Base-by-base conservation (phyloP, 495 filamentous ascomycete genomes). In the Paragyromitra xinjiangensis region DNA sequence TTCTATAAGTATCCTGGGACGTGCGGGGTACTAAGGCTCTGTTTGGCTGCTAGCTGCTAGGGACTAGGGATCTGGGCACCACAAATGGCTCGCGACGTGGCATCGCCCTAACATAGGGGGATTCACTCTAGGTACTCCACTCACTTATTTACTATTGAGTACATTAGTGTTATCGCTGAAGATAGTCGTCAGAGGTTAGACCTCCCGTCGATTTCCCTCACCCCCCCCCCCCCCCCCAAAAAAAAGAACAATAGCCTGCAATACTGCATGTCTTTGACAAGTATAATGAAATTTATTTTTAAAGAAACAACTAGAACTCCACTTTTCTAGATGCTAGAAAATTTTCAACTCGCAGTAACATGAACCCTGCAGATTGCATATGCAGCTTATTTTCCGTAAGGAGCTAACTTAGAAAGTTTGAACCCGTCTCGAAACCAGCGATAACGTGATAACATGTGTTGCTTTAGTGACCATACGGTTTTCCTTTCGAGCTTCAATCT, bases 1-100 rank as follows among this genome's bases (percentile, higher is more conserved):
- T 64, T 70, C 64, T 59, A n/a, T 45, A 44, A 24, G 58, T 44
- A 69, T 63, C 37, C 42, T 64, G 22, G 37, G 68, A 62, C 42
- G 42, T 75, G 73, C 66, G 73, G 73, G 72, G 73, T 63, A 71
- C 34, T 16, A 64, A 34, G 56, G 37, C 50, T 71, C 66, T 70
- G 48, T 64, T 69, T 75, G 73, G 73, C 66, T 70, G 56, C 16
- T 16, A 66, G 22, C n/a, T 62, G 55, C 26, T 63, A 63, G 59
- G 59, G 39, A 40, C 37, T 63, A 48, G 44, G 16, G 53, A 74
- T 22, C 71, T 74, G 53, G 71, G 64, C 64, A 75, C 72, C 73
- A 75, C 67, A 75, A 69, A 71, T 64, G 40, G 37, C 67, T 34
- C 67, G 73, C 65, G 59, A 76, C 73, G 73, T 76, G 73, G 73